Evolutionary conservation across 352 stramenopile species (phyloP).

Genomic region (Phytophthora palmivora): DNA sequence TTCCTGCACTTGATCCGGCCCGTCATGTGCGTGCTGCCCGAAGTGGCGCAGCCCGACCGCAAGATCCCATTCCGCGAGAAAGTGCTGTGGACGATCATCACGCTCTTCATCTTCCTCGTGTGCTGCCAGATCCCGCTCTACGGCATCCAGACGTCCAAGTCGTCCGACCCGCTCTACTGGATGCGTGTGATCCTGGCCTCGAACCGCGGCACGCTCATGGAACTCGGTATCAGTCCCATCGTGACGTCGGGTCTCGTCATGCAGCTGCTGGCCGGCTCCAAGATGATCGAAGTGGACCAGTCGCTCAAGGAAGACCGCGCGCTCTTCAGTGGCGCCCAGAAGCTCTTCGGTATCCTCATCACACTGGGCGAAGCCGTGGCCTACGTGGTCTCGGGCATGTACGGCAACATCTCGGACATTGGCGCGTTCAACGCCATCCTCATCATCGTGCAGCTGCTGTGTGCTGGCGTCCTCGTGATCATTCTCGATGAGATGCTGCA

Average conservation of each 20-base stretch:
- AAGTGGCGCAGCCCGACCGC: conserved; percentile 96
- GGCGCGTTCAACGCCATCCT: conserved; percentile 98
- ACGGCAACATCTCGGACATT: conserved; percentile 98
- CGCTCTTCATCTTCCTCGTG: conserved; percentile 99
- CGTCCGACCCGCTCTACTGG: conserved; percentile 99
- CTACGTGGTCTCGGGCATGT: conserved; percentile 99
- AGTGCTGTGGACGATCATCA: conserved; percentile 99
- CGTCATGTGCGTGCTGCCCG: conserved; percentile 98
- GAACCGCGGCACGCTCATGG: conserved; percentile 98
- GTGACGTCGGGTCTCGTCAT: conserved; percentile 99
- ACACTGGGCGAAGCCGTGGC: conserved; percentile 98
- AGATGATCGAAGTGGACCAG: conserved; percentile 99
- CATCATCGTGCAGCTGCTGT: conserved; percentile 99
- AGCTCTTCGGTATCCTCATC: conserved; percentile 99
- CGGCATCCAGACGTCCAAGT: conserved; percentile 98
- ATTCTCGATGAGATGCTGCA: conserved; percentile 99
- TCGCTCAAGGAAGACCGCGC: conserved; percentile 98
- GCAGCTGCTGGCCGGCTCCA: conserved; percentile 97
- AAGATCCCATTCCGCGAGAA: conserved; percentile 99
- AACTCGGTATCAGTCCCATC: conserved; percentile 98
- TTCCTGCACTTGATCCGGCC: conserved; percentile 99
- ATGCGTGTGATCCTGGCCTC: conserved; percentile 99
- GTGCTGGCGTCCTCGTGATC: conserved; percentile 98
- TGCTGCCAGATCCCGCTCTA: conserved; percentile 99
- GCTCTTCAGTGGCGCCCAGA: conserved; percentile 98